Percentiles rank a stretch among this genome's conserved stretches.
Evolutionary conservation across 2,329 filamentous ascomycete genomes (phyloP).

Genomic region (Cladophialophora yegresii): DNA sequence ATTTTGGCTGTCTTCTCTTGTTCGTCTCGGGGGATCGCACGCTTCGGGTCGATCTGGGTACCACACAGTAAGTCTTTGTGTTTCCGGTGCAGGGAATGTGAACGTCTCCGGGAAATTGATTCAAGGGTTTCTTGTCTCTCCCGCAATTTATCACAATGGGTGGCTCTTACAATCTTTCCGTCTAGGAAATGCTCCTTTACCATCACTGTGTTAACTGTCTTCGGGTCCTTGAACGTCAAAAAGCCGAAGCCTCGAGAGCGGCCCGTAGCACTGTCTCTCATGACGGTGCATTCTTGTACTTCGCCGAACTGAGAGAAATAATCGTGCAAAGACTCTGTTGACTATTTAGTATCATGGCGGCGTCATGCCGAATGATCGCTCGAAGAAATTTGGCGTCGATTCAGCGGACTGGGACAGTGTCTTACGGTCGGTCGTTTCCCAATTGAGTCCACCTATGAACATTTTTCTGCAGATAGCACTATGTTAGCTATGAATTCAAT

Average conservation of each 20-base stretch:
- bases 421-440: slow-evolving; percentile 98
- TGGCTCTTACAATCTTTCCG: slow-evolving; percentile 83
- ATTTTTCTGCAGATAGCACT: slow-evolving; percentile 73
- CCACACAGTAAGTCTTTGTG: slow-evolving; percentile 37
- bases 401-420: slow-evolving; percentile 32
- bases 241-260: slow-evolving; percentile 96
- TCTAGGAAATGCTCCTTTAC: slow-evolving; percentile 98
- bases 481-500: slow-evolving; percentile 40
- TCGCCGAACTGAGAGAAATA: slow-evolving; percentile 99
- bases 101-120: slow-evolving; percentile 16
- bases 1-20: slow-evolving; percentile 99
- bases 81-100: slow-evolving; percentile 3
- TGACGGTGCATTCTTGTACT: slow-evolving; percentile 97
- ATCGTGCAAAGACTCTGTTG: slow-evolving; percentile 84
- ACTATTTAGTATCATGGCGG: slow-evolving; percentile 11
- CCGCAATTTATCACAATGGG: slow-evolving; percentile 34
- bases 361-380: neutral
- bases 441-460: slow-evolving; percentile 98
- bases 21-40: slow-evolving; percentile 94
- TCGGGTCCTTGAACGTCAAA: slow-evolving; percentile 94
- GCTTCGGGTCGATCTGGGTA: slow-evolving; percentile 89
- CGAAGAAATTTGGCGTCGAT: neutral
- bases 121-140: slow-evolving; percentile 30
- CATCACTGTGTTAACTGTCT: slow-evolving; percentile 99
- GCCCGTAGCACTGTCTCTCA: slow-evolving; percentile 92